These are phyloP conservation scores for Sophora flavescens DNA, from an alignment of 306 rosid genomes.

Conservation along the genomic window DNA sequence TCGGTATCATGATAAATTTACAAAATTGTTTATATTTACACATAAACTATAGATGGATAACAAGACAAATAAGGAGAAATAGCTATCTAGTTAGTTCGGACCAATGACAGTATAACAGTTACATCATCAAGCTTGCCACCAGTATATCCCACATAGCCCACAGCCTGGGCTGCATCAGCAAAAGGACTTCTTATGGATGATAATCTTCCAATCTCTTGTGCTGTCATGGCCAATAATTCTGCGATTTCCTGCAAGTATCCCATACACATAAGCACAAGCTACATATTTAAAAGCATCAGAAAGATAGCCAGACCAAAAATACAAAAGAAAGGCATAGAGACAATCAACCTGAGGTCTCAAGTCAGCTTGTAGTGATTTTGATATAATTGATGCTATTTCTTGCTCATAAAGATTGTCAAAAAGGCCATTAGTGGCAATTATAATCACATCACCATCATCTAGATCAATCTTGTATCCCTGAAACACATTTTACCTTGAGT, in stretches of 20 bases:
- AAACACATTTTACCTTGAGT: constrained; percentile 41
- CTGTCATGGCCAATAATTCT: constrained; percentile 63
- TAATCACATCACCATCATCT: constrained; percentile 73
- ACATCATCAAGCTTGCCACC: constrained; percentile 86
- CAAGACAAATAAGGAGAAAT: background rate
- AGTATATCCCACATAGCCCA: constrained; percentile 64
- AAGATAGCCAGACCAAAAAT: background rate
- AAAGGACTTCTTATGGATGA: constrained; percentile 70
- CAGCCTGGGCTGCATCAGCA: constrained; percentile 72
- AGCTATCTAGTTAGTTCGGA: constrained; percentile 51
- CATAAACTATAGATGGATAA: constrained; percentile 10
- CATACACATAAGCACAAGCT: constrained; percentile 23
- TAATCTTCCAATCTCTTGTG: constrained; percentile 75
- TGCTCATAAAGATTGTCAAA: constrained; percentile 83
- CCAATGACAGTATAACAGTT: constrained; percentile 72
- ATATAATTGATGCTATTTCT: constrained; percentile 66
- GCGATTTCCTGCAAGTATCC: constrained; percentile 68
- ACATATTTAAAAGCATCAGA: constrained; percentile 6
- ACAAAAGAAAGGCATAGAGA: constrained; percentile 26
- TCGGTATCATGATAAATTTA: constrained; percentile 40
- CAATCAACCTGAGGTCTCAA: constrained; percentile 67
- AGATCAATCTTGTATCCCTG: constrained; percentile 63
- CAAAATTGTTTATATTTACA: constrained; percentile 36
- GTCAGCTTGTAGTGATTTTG: constrained; percentile 56
- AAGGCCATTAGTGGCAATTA: constrained; percentile 81